Evolutionary conservation across 345 rosid species (phyloP).

Genomic region (Corchorus olitorius): DNA sequence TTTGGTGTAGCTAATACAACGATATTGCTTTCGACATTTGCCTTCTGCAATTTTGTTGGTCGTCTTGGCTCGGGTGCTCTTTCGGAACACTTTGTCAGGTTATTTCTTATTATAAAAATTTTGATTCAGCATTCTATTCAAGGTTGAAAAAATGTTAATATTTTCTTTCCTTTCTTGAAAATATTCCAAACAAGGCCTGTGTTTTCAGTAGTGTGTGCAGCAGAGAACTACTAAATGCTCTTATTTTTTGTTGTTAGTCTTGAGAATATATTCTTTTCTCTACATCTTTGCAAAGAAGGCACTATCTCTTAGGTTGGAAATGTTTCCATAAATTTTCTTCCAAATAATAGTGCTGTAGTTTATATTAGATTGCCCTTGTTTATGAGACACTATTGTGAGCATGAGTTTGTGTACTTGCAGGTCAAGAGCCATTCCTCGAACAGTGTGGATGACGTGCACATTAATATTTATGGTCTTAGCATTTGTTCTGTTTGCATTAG

Average conservation of each 20-base stretch:
- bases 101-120: conserved; percentile 11
- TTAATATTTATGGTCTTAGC: conserved; percentile 57
- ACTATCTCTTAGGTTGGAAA: not conserved
- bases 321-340: not conserved
- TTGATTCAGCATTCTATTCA: conserved; percentile 2
- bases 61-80: conserved; percentile 85
- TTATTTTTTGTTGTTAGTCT: not conserved
- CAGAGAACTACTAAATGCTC: conserved; percentile 11
- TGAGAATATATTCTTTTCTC: conserved; percentile 3
- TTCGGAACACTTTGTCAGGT: conserved; percentile 95
- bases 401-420: conserved; percentile 34
- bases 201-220: not conserved
- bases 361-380: not conserved
- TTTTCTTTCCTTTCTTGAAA: not conserved
- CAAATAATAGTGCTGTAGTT: not conserved
- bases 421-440: conserved; percentile 73
- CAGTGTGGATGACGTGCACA: conserved; percentile 70
- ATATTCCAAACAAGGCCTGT: not conserved
- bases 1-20: conserved; percentile 79
- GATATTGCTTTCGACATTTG: conserved; percentile 62
- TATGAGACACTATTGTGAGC: not conserved
- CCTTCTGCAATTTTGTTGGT: conserved; percentile 87
- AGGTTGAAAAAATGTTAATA: not conserved
- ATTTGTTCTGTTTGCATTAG: conserved; percentile 65
- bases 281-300: not conserved